Evolutionary conservation across 163 green algal species (phyloP).

Genomic region (Coccomyxa subellipsoidea): DNA sequence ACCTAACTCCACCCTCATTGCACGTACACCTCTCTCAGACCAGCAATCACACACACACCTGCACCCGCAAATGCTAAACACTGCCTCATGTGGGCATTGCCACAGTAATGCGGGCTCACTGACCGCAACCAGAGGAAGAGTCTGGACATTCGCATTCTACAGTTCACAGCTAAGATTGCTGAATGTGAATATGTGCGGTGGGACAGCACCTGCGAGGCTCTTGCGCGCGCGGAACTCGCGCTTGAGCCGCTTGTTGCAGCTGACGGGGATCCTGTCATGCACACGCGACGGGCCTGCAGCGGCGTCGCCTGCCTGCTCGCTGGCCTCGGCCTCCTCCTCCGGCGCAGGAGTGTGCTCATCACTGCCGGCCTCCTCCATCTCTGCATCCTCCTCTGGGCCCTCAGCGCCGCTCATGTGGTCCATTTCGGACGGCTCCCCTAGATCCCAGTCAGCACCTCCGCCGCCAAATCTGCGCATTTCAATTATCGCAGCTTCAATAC

Average conservation of each 20-base stretch:
- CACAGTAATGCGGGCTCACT: too few species aligned
- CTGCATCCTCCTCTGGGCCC: not conserved
- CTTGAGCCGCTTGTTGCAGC: slow-evolving; percentile 7
- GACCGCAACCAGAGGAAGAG: too few species aligned
- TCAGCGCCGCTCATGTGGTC: not conserved
- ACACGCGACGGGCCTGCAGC: not conserved
- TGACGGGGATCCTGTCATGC: not conserved
- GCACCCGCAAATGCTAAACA: too few species aligned
- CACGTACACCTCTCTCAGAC: too few species aligned
- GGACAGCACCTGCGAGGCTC: not conserved
- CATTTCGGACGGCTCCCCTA: not conserved
- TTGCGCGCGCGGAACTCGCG: not conserved
- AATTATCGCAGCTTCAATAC: not conserved
- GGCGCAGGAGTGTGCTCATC: not conserved
- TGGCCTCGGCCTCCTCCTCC: not conserved
- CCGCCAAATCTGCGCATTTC: not conserved
- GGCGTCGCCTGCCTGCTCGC: not conserved
- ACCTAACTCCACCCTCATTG: too few species aligned
- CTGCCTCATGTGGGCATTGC: too few species aligned
- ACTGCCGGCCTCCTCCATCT: not conserved
- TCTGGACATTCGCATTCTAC: too few species aligned
- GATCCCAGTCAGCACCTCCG: not conserved
- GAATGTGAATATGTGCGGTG: too few species aligned
- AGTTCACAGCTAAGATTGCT: too few species aligned
- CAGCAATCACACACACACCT: too few species aligned